Base-by-base conservation (phyloP, 805 yeast genomes). In the Saturnispora dispora region DNA sequence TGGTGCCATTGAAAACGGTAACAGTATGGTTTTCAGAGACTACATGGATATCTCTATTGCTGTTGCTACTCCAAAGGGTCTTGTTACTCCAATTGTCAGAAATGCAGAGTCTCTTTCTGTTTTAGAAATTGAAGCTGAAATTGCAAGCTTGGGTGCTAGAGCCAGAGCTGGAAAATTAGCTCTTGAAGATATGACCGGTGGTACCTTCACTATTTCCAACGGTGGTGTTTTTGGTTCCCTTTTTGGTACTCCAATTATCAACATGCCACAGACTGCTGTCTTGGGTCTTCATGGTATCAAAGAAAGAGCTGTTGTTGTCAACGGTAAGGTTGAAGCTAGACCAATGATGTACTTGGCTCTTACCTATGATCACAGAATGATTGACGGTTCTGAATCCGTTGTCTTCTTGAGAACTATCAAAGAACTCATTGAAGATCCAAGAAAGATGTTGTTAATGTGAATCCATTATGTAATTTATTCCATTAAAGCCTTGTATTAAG, bases 291-390 rank as follows among this genome's bases (percentile, higher is more conserved):
- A 93, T 65, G 98, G 97, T 71, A 85, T 88, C 61, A 93, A 93
- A 77, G 91, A 93, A 71, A 89, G 98, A 78, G 93, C 98, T 44
- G 96, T 93, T 54, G 52, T 48, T 30, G 89, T 93, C 54, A 84
- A 93, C 62, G 99, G 99, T 51, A 90, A 91, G 78, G 79, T 93
- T 61, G 99, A 87, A 60, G 79, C 91, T 44, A 86, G 98, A 78
- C 99, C 99, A 69, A 91, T 93, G 98, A 93, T 93, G 99, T 93
- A 93, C 80, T 74, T 93, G 64, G 99, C 99, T 50, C 83, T 93
- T 71, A 91, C 99, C 53, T 93, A 93, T 71, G 99, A 93, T 69
- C 99, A 93, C 77, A 85, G 99, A 77, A 83, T 93, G 67, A 77
- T 93, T 67, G 99, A 93, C 68, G 99, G 99, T 62, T 88, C 98